Conservation (phyloP, 1,284 basidiomycete species). For the Kalmanozyma brasiliensis region DNA sequence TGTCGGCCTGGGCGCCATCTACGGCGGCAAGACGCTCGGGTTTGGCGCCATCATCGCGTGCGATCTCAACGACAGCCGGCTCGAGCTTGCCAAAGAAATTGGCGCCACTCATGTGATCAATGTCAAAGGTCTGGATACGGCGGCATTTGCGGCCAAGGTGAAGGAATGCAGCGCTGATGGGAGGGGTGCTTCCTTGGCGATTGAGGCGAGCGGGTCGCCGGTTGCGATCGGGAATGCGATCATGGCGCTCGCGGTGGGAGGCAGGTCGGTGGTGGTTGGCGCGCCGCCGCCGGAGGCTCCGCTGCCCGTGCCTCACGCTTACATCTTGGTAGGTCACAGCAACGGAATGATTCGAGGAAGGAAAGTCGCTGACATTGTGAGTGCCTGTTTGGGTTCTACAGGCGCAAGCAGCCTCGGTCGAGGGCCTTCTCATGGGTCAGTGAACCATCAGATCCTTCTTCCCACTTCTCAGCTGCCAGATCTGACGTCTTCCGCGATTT, state of each 20-base stretch:
- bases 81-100: conserved; percentile 23
- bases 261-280: conserved; percentile 13
- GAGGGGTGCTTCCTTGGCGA: conserved; percentile 18
- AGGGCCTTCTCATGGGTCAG: conserved; percentile 37
- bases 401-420: conserved; percentile 21
- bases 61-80: conserved; percentile 24
- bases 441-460: no score
- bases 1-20: conserved; percentile 28
- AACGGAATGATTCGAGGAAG: no score
- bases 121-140: conserved; percentile 12
- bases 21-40: conserved; percentile 20
- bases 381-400: no score
- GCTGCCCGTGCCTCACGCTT: conserved; percentile 8
- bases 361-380: no score
- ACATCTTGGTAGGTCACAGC: conserved; percentile 23
- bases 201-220: conserved; percentile 23
- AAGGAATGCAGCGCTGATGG: conserved; percentile 24
- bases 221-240: conserved; percentile 14
- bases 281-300: conserved; percentile 17
- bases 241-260: conserved; percentile 23
- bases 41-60: conserved; percentile 22
- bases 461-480: no score
- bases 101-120: conserved; percentile 28
- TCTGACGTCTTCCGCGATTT: no score
- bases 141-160: conserved; percentile 21